Evolutionary conservation across 176 grass and related monocot species (phyloP).

Genomic region (Zea luxurians): DNA sequence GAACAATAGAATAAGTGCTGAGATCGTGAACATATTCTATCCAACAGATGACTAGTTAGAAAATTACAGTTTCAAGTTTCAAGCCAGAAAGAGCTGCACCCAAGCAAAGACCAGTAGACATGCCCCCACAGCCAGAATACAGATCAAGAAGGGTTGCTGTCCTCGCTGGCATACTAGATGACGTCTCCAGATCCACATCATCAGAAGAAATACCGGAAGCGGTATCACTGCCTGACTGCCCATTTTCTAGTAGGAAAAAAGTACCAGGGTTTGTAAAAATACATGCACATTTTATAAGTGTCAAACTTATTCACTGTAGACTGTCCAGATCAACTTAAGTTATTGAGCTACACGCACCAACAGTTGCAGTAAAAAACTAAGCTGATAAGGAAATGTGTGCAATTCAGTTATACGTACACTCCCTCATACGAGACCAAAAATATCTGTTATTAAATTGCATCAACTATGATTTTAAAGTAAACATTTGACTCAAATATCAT

Average conservation of each 20-base stretch:
- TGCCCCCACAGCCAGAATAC: constrained; percentile 89
- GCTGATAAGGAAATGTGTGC: too few species aligned
- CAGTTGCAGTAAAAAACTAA: too few species aligned
- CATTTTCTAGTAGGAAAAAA: constrained; percentile 44
- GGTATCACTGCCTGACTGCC: constrained; percentile 33
- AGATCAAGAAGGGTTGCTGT: constrained; percentile 61
- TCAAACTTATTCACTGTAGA: background rate
- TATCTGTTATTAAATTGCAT: too few species aligned
- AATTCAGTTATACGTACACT: too few species aligned
- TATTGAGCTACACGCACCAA: background rate
- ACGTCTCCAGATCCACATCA: constrained; percentile 32
- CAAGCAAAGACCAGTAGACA: constrained; percentile 88
- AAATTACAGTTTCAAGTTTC: constrained; percentile 68
- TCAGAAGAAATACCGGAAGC: constrained; percentile 66
- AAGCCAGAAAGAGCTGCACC: constrained; percentile 64
- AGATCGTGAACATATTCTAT: background rate
- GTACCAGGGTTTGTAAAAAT: background rate
- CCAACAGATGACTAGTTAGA: background rate
- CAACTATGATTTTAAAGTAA: too few species aligned
- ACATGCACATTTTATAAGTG: background rate
- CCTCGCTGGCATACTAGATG: constrained; percentile 33
- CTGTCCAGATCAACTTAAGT: background rate
- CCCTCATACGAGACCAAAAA: too few species aligned
- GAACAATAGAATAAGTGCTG: background rate
- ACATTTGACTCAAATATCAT: too few species aligned